Base-by-base conservation (phyloP, 2,329 filamentous ascomycete species). In the Stachybotrys chlorohalonatus region DNA sequence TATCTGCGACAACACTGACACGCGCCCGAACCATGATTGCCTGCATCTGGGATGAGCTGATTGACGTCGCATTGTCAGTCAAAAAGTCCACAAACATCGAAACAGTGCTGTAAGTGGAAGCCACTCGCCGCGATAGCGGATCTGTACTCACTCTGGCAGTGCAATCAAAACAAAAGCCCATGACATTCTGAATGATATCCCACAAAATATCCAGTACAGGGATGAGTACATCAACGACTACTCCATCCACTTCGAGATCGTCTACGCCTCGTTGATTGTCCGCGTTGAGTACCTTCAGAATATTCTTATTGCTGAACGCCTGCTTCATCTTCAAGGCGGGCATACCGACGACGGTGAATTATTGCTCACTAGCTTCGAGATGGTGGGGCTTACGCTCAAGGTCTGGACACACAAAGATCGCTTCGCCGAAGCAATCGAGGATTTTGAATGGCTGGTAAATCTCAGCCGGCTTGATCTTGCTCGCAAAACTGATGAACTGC, bases 251-350 rank as follows among this genome's bases (percentile, higher is more conserved):
- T 51, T 31, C 6, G 49, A 51, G 15, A n/a, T 13, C 11, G 30
- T 36, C 9, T 51, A 32, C 49, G 24, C 49, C 5, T 36, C 31
- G 6, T n/a, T 51, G 9, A 32, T 32, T 32, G 24, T 8, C 49
- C 2, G 17, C 45, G 15, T 50, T 15, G 16, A 16, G 31, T 45
- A 46, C 49, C 65, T 83, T 0, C 77, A 83, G 47, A 84, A 83
- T 46, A 68, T 80, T 3, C 84, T 86, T 55, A 74, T 85, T 9
- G 68, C 84, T 6, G 78, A 85, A 54, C 72, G 83, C 15, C 72
- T 84, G 0, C 66, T 85, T 8, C 49, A 50, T 11, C 70, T 79
- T 24, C 80, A 78, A 16, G 64, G 67, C 3, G 69, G 71, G 0
- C 64, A 71, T 11, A 59, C 65, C 0, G 68, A 70, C 8, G 66